A percentile compares a stretch with the other conserved stretches of the same genome.
phyloP scores from a whole-genome alignment of 805 yeast species.

The Saturnispora dispora region DNA sequence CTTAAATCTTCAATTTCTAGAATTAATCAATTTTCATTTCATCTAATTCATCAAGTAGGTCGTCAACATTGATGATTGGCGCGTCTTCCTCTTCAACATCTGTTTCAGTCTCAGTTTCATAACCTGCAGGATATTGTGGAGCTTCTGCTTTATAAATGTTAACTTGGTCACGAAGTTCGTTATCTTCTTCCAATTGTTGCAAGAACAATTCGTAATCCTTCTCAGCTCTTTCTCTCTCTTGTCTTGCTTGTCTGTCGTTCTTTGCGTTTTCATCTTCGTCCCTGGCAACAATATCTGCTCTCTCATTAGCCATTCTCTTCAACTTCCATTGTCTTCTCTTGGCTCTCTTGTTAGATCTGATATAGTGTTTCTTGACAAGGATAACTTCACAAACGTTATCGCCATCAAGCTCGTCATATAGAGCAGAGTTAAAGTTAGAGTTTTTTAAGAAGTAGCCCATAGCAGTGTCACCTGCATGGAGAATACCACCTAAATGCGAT shows the following conservation, averaged over 20 bases:
- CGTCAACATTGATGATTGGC: conserved; percentile 84
- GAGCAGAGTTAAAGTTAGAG: conserved; percentile 79
- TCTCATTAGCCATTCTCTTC: conserved; percentile 96
- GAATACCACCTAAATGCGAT: conserved; percentile 86
- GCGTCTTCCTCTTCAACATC: conserved; percentile 58
- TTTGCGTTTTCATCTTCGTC: conserved; percentile 29
- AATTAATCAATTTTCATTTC: conserved; percentile 68
- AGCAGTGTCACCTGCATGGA: conserved; percentile 94
- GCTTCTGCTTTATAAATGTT: conserved; percentile 67
- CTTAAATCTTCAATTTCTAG: not conserved
- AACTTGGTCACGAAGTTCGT: conserved; percentile 83
- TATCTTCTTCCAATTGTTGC: conserved; percentile 96
- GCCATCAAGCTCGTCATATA: conserved; percentile 63
- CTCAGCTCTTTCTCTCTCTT: conserved; percentile 86
- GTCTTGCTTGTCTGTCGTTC: conserved; percentile 64
- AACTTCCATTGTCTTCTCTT: conserved; percentile 84
- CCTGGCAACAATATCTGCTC: conserved; percentile 70
- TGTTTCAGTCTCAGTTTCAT: conserved; percentile 77
- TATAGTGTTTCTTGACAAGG: conserved; percentile 80
- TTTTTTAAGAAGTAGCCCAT: conserved; percentile 83
- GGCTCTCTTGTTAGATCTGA: conserved; percentile 64
- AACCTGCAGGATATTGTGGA: conserved; percentile 16
- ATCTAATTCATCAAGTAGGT: conserved; percentile 87
- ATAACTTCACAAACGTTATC: conserved; percentile 75
- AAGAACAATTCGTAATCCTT: conserved; percentile 91